A percentile compares a stretch with the other conserved stretches of the same genome.
These are phyloP conservation scores for Hypholoma sublateritium DNA, from an alignment of 768 basidiomycete genomes.

Conservation along the genomic window DNA sequence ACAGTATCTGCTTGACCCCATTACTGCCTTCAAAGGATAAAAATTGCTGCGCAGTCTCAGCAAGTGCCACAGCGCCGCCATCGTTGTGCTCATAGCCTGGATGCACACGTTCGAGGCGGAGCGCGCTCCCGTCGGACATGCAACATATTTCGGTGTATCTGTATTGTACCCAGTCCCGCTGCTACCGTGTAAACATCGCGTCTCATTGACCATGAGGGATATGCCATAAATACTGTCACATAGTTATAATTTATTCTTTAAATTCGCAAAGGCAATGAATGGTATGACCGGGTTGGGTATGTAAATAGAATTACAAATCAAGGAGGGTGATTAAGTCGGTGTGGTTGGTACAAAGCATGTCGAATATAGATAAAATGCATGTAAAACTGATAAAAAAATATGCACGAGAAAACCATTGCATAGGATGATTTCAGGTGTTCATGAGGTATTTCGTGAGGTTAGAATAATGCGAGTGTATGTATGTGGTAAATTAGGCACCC, in stretches of 20 bases:
- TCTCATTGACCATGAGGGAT: no score
- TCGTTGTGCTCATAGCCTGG: no score
- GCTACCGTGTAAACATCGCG: no score
- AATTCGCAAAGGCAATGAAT: not conserved
- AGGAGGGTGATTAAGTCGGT: not conserved
- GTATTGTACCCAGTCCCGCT: no score
- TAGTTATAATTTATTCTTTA: not conserved
- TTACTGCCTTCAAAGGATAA: no score
- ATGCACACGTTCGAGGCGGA: no score
- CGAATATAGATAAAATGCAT: not conserved
- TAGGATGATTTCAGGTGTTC: conserved; percentile 10
- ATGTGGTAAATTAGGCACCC: conserved; percentile 10
- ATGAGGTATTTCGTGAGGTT: conserved; percentile 15
- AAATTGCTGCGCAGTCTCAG: no score
- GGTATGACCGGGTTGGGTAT: not conserved
- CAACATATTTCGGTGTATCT: no score
- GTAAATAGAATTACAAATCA: conserved; percentile 9
- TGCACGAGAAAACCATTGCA: conserved; percentile 1
- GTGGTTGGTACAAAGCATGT: not conserved
- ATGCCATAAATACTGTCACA: no score
- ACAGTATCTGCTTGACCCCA: not conserved
- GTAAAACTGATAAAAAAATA: not conserved
- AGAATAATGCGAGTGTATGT: not conserved
- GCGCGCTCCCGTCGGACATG: no score
- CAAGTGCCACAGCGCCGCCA: no score